Base-by-base conservation (phyloP, 2,329 filamentous ascomycete genomes). In the Fusarium caatingaense region DNA sequence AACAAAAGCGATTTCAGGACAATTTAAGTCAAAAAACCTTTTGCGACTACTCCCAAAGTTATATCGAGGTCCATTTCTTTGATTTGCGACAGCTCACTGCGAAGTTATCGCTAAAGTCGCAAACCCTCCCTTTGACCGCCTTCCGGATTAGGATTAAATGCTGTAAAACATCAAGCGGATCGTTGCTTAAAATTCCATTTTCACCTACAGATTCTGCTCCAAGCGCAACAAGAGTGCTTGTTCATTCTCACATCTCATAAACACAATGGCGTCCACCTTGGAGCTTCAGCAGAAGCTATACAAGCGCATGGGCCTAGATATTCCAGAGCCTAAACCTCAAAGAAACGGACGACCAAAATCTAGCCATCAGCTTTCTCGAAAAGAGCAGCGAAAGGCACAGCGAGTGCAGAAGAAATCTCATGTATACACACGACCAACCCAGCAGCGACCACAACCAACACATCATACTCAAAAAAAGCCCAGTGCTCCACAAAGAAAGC, bases 321-420 rank as follows among this genome's bases (percentile, higher is more conserved):
- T 75, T 4, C 74, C 78, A 12, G 74, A 72, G 13, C 67, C 56
- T 20, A 69, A 53, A 42, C 49, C 70, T 12, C 58, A 64, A 11
- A 60, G 51, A 46, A 65, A 66, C 16, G 56, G 63, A 32, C 45
- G 27, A 40, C 46, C 25, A 15, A 51, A 74, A 59, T 59, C 72
- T 59, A 66, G 69, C 47, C 66, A 54, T 56, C 64, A 68, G 23
- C 45, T 60, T 18, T 74, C 74, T 18, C 85, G 91, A 71, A 92
- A 92, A 81, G 89, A 92, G 56, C 85, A 87, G 62, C 86, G 92
- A 59, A 93, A 90, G 76, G 86, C 86, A 18, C 88, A 92, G 72
- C 85, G 92, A 57, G 81, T 83, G 23, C 83, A 88, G 72, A 92
- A 89, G 78, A 91, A 88, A 77, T 74, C 78, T 28, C 82, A 82